Evolutionary conservation across 352 stramenopile species (phyloP).

Genomic region (Plasmopara muralis): DNA sequence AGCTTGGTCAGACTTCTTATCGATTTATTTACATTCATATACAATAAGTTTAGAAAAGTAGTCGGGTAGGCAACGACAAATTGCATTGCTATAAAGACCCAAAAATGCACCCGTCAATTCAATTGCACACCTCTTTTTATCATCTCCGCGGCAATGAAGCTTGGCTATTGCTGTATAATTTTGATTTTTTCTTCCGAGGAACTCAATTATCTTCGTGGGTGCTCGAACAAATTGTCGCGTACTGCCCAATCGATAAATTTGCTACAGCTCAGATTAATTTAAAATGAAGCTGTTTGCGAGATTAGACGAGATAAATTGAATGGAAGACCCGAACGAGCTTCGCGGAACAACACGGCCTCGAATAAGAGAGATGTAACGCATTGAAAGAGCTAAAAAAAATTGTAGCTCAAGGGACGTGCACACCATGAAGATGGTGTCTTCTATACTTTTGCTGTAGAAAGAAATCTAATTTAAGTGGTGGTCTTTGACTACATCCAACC

Average conservation of each 20-base stretch:
- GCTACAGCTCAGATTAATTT: conserved; percentile 3
- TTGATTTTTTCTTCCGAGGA: too few relatives aligned
- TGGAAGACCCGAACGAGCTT: conserved; percentile 21
- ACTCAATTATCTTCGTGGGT: conserved; percentile 82
- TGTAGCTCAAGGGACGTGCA: conserved; percentile 66
- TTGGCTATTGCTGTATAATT: conserved; percentile 47
- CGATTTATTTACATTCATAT: too few relatives aligned
- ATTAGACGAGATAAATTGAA: conserved; percentile 1
- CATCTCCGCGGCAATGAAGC: conserved; percentile 36
- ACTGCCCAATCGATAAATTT: conserved; percentile 62
- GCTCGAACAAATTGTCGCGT: conserved; percentile 76
- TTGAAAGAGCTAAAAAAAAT: conserved; percentile 55
- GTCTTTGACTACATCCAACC: conserved; percentile 50
- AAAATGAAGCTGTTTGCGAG: conserved; percentile 20
- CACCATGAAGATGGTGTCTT: conserved; percentile 69
- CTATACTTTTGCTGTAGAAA: conserved; percentile 62
- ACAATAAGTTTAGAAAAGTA: too few relatives aligned
- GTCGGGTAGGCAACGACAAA: conserved; percentile 41
- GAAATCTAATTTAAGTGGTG: conserved; percentile 26
- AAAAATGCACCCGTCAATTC: conserved; percentile 53
- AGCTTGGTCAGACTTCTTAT: too few relatives aligned
- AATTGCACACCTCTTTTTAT: conserved; percentile 33
- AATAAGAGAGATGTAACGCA: conserved; percentile 56
- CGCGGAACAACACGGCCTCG: conserved; percentile 46
- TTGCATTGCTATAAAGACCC: conserved; percentile 67